Conservation (phyloP, 192 early-diverging fungal species). For the Gonapodya prolifera region DNA sequence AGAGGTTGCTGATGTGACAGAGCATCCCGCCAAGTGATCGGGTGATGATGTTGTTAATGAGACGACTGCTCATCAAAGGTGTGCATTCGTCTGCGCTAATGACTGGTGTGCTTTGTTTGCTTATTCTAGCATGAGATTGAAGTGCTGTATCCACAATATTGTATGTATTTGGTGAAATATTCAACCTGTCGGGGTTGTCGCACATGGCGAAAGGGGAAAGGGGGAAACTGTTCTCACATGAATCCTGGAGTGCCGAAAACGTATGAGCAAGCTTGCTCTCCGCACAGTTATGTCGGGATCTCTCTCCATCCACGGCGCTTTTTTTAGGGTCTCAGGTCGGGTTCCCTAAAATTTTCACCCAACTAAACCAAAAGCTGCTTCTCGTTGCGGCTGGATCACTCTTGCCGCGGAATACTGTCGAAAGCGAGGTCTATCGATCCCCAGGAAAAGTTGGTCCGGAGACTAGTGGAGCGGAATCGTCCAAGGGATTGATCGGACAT, state of each 20-base stretch:
- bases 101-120: too few relatives aligned
- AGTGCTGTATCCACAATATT: too few relatives aligned
- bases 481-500: too few relatives aligned
- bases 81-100: too few relatives aligned
- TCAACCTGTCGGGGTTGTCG: not conserved
- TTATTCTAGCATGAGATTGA: too few relatives aligned
- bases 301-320: not conserved
- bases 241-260: not conserved
- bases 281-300: not conserved
- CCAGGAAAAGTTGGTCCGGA: too few relatives aligned
- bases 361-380: not conserved
- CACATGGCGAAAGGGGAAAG: not conserved
- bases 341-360: not conserved
- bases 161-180: not conserved
- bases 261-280: not conserved
- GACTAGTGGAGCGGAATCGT: too few relatives aligned
- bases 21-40: not conserved
- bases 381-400: not conserved
- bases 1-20: not conserved
- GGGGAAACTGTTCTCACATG: too few relatives aligned
- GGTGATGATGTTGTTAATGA: not conserved
- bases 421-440: not conserved
- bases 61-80: too few relatives aligned
- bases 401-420: not conserved
- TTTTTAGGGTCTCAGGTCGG: not conserved